phyloP scores from a whole-genome alignment of 73 alveolate species.

The Symbiodinium pilosum region DNA sequence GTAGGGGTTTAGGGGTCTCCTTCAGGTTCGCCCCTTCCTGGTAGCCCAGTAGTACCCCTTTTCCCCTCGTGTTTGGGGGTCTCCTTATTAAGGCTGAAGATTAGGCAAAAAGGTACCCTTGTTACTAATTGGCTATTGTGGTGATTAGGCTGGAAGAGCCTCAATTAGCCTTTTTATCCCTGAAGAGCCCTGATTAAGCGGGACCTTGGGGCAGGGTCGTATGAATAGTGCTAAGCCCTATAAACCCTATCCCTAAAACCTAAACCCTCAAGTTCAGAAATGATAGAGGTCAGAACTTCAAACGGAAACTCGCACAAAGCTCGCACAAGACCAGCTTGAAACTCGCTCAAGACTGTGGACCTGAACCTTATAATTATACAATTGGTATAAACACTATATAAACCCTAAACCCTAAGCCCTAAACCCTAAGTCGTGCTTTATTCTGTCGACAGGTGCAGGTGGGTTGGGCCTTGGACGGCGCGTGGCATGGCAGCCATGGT shows the following conservation, averaged over 20 bases:
- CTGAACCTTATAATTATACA: neutral
- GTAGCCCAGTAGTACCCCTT: too few species aligned
- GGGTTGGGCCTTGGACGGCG: neutral
- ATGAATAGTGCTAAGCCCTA: too few species aligned
- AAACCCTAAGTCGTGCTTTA: neutral
- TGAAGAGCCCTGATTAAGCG: too few species aligned
- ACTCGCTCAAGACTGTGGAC: neutral
- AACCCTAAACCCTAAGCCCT: neutral
- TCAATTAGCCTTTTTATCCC: too few species aligned
- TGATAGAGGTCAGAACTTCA: neutral
- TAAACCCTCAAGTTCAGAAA: neutral
- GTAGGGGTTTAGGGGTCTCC: too few species aligned
- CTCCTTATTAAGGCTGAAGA: too few species aligned
- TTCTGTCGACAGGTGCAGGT: neutral
- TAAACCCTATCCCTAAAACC: neutral
- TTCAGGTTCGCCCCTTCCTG: too few species aligned
- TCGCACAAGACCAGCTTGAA: neutral
- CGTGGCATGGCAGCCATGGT: neutral
- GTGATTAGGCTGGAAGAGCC: too few species aligned
- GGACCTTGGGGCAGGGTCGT: too few species aligned
- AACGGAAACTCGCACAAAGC: neutral
- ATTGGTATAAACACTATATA: neutral
- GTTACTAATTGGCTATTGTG: too few species aligned
- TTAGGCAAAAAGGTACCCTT: too few species aligned
- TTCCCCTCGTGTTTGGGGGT: too few species aligned